Conservation (phyloP, 2,329 filamentous ascomycete species). For the Xylaria sp. region DNA sequence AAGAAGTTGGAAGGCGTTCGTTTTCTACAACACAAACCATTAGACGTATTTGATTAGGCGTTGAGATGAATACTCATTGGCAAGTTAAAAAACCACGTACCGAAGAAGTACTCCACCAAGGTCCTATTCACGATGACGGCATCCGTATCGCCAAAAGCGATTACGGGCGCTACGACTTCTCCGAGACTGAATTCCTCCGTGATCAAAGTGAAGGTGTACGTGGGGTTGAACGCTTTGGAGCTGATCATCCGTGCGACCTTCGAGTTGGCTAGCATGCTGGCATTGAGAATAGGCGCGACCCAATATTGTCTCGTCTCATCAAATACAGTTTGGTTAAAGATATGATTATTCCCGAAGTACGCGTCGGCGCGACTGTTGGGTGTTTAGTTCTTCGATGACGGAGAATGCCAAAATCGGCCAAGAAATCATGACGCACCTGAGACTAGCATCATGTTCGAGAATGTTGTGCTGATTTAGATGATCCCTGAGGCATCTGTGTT, state of each 20-base stretch:
- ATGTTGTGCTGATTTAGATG: constrained; percentile 51
- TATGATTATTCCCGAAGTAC: constrained; percentile 55
- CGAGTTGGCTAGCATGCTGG: constrained; percentile 48
- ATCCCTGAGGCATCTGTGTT: background rate
- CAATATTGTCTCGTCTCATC: constrained; percentile 52
- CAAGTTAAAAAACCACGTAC: constrained; percentile 42
- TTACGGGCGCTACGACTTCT: constrained; percentile 56
- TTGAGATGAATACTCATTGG: background rate
- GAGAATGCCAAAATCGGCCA: background rate
- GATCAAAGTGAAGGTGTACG: constrained; percentile 2
- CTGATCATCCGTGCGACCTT: constrained; percentile 13
- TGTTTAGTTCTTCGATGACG: background rate
- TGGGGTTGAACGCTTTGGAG: constrained; percentile 21
- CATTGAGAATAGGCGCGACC: constrained; percentile 47
- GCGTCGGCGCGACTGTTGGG: constrained; percentile 51
- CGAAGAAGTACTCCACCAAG: constrained; percentile 53
- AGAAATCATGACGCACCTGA: constrained; percentile 41
- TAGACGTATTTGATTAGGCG: background rate
- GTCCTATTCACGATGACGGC: constrained; percentile 47
- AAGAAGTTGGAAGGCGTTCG: constrained; percentile 8
- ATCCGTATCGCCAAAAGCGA: constrained; percentile 53
- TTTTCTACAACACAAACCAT: background rate
- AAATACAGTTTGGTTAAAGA: constrained; percentile 59
- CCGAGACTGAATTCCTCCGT: constrained; percentile 54
- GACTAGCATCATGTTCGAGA: constrained; percentile 55